These are phyloP conservation scores for Piromyces finnis DNA, from an alignment of 192 early-diverging fungal genomes.

Conservation along the genomic window DNA sequence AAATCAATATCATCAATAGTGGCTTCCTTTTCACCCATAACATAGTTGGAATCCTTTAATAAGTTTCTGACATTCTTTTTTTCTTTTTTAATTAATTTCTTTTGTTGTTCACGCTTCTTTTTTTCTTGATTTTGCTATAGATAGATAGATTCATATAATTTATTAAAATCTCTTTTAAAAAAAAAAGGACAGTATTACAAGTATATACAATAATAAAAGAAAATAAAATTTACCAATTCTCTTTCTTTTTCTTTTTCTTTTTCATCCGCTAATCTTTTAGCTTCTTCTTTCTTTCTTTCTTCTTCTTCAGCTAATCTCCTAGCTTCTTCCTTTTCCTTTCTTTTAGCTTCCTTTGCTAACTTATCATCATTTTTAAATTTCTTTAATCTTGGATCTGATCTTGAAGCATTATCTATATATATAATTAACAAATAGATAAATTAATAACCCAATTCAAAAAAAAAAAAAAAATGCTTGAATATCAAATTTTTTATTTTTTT, in stretches of 20 bases:
- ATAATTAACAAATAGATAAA: too few species aligned
- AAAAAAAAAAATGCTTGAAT: too few species aligned
- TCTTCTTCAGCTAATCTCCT: slow-evolving; percentile 2
- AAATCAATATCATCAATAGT: not conserved
- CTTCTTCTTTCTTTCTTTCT: not conserved
- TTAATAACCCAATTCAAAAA: too few species aligned
- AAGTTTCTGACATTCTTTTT: slow-evolving; percentile 71
- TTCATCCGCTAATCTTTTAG: not conserved
- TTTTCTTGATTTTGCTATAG: slow-evolving; percentile 7
- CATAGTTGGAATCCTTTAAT: slow-evolving; percentile 6
- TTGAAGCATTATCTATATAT: slow-evolving; percentile 66
- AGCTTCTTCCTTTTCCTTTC: slow-evolving; percentile 9
- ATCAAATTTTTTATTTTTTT: slow-evolving; percentile 4
- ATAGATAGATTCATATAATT: too few species aligned
- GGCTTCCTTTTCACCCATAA: not conserved
- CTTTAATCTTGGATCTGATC: slow-evolving; percentile 75
- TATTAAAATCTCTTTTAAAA: too few species aligned
- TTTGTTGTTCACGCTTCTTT: slow-evolving; percentile 70
- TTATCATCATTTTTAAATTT: slow-evolving; percentile 11
- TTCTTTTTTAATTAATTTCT: slow-evolving; percentile 78
- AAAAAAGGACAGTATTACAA: too few species aligned
- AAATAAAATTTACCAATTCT: slow-evolving; percentile 5
- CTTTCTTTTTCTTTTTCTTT: slow-evolving; percentile 17
- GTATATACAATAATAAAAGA: too few species aligned
- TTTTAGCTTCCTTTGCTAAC: slow-evolving; percentile 7